Evolutionary conservation across 163 green algal species (phyloP).

Genomic region (Coccomyxa subellipsoidea): DNA sequence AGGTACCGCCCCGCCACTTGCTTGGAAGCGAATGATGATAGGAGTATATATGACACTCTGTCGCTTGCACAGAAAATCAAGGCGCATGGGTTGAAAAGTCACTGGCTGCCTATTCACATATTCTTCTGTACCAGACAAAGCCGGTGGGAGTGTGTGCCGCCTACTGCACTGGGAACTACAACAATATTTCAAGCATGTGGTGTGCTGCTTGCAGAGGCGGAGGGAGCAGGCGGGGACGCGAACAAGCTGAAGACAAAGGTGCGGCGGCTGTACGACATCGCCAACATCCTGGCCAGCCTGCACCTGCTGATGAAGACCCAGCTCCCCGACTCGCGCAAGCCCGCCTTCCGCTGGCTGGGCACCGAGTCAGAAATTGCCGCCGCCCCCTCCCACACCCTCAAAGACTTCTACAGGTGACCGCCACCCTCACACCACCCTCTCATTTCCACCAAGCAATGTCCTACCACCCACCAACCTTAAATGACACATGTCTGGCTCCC

Average conservation of each 20-base stretch:
- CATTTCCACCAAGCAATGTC: no score
- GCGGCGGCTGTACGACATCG: conserved; percentile 73
- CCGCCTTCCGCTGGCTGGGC: conserved; percentile 49
- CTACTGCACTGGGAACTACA: no score
- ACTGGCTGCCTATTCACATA: no score
- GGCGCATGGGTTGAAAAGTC: no score
- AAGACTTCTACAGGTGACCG: neutral
- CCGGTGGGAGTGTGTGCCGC: no score
- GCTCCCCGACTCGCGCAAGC: conserved; percentile 40
- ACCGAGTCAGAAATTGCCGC: neutral
- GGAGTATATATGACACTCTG: no score
- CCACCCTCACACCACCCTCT: no score
- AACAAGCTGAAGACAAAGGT: conserved; percentile 50
- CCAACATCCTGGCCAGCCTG: conserved; percentile 66
- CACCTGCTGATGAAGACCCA: conserved; percentile 48
- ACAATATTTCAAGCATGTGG: neutral
- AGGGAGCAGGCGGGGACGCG: neutral
- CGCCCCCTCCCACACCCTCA: neutral
- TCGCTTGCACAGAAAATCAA: no score
- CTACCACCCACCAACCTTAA: no score
- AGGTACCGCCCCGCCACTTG: neutral
- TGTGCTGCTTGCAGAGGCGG: neutral
- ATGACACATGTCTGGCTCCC: no score
- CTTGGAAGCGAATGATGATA: neutral
- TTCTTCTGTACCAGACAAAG: no score